Evolutionary conservation across 2,329 filamentous ascomycete genomes (phyloP).

Genomic region (Aschersonia sp.): DNA sequence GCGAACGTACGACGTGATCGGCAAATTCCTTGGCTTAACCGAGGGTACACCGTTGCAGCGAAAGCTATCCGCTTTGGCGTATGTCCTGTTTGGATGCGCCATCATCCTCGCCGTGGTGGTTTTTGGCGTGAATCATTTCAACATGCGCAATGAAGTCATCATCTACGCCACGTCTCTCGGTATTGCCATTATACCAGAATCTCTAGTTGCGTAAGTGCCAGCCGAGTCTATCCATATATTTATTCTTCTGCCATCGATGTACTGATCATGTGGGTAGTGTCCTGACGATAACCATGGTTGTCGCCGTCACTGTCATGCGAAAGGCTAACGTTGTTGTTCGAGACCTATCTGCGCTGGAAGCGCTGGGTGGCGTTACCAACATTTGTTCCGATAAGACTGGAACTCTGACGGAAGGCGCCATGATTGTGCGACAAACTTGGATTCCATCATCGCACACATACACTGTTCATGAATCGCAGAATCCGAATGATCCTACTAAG

Average conservation of each 20-base stretch:
- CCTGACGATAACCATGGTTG: slow-evolving; percentile 56
- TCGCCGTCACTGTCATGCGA: slow-evolving; percentile 49
- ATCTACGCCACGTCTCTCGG: slow-evolving; percentile 44
- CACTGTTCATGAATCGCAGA: slow-evolving; percentile 45
- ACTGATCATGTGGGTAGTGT: slow-evolving; percentile 22
- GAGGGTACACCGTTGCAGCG: slow-evolving; percentile 66
- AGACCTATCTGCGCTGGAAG: slow-evolving; percentile 53
- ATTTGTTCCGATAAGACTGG: slow-evolving; percentile 65
- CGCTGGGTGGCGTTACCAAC: slow-evolving; percentile 55
- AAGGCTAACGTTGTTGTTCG: slow-evolving; percentile 50
- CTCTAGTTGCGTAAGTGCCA: slow-evolving; percentile 41
- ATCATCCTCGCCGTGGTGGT: slow-evolving; percentile 41
- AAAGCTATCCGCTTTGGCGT: slow-evolving; percentile 64
- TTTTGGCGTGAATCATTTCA: slow-evolving; percentile 41
- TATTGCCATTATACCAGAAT: slow-evolving; percentile 49
- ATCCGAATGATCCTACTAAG: slow-evolving; percentile 45
- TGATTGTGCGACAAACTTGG: slow-evolving; percentile 56
- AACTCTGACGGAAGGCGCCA: slow-evolving; percentile 53
- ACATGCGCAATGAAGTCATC: slow-evolving; percentile 35
- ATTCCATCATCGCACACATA: slow-evolving; percentile 42
- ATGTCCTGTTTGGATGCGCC: slow-evolving; percentile 61
- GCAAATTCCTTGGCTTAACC: slow-evolving; percentile 44
- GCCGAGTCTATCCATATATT: not conserved
- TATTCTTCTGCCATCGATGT: slow-evolving; percentile 5
- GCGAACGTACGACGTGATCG: slow-evolving; percentile 32